A percentile compares a stretch with the other conserved stretches of the same genome.
phyloP scores from a whole-genome alignment of 306 rosid genomes.

The Citrullus colocynthis region DNA sequence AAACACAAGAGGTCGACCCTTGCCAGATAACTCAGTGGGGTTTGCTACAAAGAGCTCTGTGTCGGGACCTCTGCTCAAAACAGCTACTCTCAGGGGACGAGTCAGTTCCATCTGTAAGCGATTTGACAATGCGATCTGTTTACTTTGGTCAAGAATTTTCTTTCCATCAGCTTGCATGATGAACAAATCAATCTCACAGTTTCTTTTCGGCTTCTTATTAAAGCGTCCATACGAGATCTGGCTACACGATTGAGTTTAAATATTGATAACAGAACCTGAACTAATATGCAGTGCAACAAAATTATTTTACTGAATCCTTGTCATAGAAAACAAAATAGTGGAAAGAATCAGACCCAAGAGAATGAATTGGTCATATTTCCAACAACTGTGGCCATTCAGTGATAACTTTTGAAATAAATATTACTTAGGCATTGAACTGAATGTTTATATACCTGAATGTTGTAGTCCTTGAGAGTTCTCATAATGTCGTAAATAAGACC shows the following conservation, averaged over 20 bases:
- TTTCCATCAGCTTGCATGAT: conserved; percentile 85
- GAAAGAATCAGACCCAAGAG: background rate
- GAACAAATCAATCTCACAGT: conserved; percentile 84
- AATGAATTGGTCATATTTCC: background rate
- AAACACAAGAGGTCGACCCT: conserved; percentile 90
- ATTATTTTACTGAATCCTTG: background rate
- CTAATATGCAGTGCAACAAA: background rate
- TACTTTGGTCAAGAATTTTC: conserved; percentile 68
- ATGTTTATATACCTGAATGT: conserved; percentile 48
- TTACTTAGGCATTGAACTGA: background rate
- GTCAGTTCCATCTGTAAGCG: conserved; percentile 59
- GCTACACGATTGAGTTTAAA: conserved; percentile 17
- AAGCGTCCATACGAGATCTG: conserved; percentile 95
- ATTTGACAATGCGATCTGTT: conserved; percentile 52
- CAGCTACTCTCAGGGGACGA: conserved; percentile 80
- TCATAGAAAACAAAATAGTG: background rate
- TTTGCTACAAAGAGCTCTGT: conserved; percentile 79
- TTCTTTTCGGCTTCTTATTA: conserved; percentile 36
- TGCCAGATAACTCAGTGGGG: conserved; percentile 84
- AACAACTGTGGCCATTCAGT: background rate
- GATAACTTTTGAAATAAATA: background rate
- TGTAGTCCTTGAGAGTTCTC: conserved; percentile 94
- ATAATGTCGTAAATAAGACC: conserved; percentile 90
- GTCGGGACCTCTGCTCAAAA: conserved; percentile 77
- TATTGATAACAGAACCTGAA: conserved; percentile 12